Evolutionary conservation across 441 rosid genomes (phyloP), one percentile per base, ranked within the genome.

Genomic region (Manihot esculenta): DNA sequence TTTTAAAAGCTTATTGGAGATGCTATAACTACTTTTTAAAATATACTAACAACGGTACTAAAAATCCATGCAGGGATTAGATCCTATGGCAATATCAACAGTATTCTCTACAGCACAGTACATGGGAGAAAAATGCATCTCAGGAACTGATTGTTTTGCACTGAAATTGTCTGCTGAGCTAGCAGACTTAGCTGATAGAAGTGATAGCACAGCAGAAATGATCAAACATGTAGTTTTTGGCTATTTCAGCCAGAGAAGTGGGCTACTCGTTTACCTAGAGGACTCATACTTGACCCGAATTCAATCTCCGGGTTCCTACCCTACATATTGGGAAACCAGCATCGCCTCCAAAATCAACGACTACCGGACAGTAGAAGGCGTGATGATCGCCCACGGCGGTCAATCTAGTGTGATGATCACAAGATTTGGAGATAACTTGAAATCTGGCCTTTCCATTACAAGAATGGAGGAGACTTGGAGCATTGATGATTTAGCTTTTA

Each of bases 261-360:
- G 99, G 2, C 83, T 94, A 27, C 82, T 91, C 50, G 84, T 89
- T 48, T 83, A 77, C 76, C 80, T 91, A 20, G 97, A 94, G 75
- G 99, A 94, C 77, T 91, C 97, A 0, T 92, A 83, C 72, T 70
- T 94, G 53, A 94, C 95, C 7, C 82, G 97, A 85, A 92, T 94
- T 71, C 99, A 94, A 23, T 75, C 86, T 4, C 99, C 97, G 0
- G 99, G 99, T 41, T 74, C 86, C n/a, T 62, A 77, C 42, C 90
- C 99, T 2, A 84, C 87, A 12, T 94, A 94, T 33, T 94, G 99
- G 99, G 99, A 94, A 78, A 94, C 99, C 24, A 82, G 92, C 13
- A 94, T 92, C 84, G 79, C 88, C 0, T 85, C 97, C 0, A 81
- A 79, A 64, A 88, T 94, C 59, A 86, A 87, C 5, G 97, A 94